Conservation (phyloP, 371 early-diverging fungal species). For the Umbelopsis sp. region DNA sequence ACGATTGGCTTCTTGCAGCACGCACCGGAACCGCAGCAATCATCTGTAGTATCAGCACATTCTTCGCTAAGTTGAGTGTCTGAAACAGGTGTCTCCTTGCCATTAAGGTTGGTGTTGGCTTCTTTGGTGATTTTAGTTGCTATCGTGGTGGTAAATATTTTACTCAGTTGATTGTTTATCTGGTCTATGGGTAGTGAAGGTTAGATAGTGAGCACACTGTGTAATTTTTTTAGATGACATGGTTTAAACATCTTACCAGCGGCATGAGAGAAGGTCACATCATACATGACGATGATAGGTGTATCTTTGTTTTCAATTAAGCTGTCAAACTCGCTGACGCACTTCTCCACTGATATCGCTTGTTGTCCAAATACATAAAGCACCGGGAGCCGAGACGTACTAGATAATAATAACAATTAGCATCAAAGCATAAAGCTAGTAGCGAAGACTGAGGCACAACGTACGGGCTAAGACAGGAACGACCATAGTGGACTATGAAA, state of each 20-base stretch:
- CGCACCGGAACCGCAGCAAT: conserved; percentile 13
- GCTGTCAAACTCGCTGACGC: conserved; percentile 45
- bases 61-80: background rate
- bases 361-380: conserved; percentile 85
- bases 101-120: conserved; percentile 26
- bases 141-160: conserved; percentile 43
- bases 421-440: background rate
- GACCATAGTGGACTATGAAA: conserved; percentile 90
- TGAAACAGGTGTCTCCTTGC: background rate
- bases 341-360: conserved; percentile 64
- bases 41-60: conserved; percentile 4
- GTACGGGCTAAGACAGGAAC: conserved; percentile 87
- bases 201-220: background rate
- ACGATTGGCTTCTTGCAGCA: background rate
- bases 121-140: conserved; percentile 58
- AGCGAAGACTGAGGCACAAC: conserved; percentile 20
- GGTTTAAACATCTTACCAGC: conserved; percentile 40
- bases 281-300: conserved; percentile 74
- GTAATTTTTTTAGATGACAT: conserved; percentile 16
- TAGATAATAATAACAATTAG: conserved; percentile 23
- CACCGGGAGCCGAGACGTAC: conserved; percentile 81
- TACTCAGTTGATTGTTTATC: conserved; percentile 23
- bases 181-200: conserved; percentile 20
- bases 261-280: conserved; percentile 74
- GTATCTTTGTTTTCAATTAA: conserved; percentile 40